A percentile compares a stretch with the other conserved stretches of the same genome.
phyloP scores from a whole-genome alignment of 352 stramenopile genomes.

The Blastocystis sp. region DNA sequence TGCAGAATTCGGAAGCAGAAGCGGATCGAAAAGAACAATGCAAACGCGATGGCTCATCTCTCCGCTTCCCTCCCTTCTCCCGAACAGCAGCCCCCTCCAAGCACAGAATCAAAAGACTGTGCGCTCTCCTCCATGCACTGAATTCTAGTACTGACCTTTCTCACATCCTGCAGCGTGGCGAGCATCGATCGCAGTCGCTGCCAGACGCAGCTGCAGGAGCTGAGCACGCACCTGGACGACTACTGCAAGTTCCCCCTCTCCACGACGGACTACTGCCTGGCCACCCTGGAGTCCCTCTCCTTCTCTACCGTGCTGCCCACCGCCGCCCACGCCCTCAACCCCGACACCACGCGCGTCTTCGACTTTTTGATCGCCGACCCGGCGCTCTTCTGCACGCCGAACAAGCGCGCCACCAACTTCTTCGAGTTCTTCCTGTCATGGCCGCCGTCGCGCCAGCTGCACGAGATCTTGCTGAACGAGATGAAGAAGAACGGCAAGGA shows the following conservation, averaged over 20 bases:
- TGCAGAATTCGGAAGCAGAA: conserved; percentile 4
- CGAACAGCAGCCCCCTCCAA: too few species aligned
- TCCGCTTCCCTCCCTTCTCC: background rate
- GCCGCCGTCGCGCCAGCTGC: background rate
- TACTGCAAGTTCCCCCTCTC: background rate
- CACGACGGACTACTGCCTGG: background rate
- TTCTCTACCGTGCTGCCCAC: background rate
- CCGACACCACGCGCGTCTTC: background rate
- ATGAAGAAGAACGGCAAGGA: background rate
- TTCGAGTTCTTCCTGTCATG: background rate
- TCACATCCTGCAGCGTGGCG: background rate
- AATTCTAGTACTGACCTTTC: background rate
- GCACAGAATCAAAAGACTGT: too few species aligned
- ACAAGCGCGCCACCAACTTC: background rate
- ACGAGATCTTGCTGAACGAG: background rate
- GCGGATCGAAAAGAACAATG: background rate
- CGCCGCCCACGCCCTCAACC: background rate
- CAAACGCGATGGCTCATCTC: background rate
- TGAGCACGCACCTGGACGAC: background rate
- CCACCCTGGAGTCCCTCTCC: background rate
- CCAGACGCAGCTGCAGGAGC: background rate
- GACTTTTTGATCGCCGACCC: background rate
- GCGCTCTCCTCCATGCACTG: too few species aligned
- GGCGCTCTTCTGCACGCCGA: background rate
- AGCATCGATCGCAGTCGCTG: background rate